These are phyloP conservation scores for Fusarium chuoi DNA, from an alignment of 2,329 filamentous ascomycete genomes.

Conservation along the genomic window DNA sequence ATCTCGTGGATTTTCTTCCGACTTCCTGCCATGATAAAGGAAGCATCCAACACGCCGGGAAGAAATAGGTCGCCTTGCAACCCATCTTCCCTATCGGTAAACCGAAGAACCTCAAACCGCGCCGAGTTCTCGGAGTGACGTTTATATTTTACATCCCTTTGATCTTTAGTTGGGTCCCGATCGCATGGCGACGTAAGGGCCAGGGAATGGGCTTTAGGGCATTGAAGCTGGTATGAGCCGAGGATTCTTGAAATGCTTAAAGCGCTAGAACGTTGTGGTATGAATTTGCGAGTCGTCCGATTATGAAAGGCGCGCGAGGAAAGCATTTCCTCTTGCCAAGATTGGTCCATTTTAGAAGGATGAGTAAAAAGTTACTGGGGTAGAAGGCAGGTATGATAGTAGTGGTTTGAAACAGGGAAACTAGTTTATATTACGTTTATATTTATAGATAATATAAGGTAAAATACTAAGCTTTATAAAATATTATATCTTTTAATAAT, in stretches of 20 bases:
- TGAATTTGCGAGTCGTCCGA: background rate
- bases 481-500: no score
- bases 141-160: background rate
- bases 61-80: background rate
- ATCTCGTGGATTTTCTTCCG: background rate
- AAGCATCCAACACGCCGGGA: background rate
- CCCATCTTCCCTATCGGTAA: background rate
- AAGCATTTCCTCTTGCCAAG: background rate
- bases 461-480: no score
- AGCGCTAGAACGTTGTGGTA: background rate
- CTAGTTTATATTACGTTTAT: no score
- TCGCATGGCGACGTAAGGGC: background rate
- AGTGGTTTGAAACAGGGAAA: no score
- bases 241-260: background rate
- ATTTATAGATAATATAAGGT: no score
- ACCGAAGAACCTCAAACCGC: background rate
- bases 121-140: background rate
- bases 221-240: slow-evolving; percentile 10
- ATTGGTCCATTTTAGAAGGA: background rate
- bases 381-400: rapidly evolving
- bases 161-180: background rate
- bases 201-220: background rate
- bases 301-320: slow-evolving; percentile 8
- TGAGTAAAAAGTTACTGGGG: rapidly evolving
- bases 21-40: slow-evolving; percentile 10